These are phyloP conservation scores for Apophysomyces trapeziformis DNA, from an alignment of 371 early-diverging fungal species.

Conservation along the genomic window DNA sequence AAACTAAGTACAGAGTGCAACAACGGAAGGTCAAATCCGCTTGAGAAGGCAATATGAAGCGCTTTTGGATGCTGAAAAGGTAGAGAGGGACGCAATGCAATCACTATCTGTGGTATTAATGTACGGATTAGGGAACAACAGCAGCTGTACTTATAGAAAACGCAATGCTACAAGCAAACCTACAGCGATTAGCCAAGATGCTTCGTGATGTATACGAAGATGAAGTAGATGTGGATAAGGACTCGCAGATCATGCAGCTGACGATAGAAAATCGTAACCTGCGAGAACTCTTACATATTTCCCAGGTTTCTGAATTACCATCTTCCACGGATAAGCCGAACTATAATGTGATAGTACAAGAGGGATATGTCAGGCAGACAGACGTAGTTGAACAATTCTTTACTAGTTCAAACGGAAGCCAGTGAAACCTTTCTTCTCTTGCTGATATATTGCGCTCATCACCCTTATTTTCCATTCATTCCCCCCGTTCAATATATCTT, in stretches of 20 bases:
- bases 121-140: constrained; percentile 31
- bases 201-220: constrained; percentile 28
- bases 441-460: constrained; percentile 33
- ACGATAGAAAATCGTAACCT: constrained; percentile 37
- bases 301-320: constrained; percentile 14
- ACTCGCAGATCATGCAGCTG: constrained; percentile 31
- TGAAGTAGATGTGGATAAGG: constrained; percentile 21
- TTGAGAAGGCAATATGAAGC: constrained; percentile 48
- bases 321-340: not conserved
- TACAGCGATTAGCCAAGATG: constrained; percentile 29
- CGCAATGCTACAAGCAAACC: constrained; percentile 37
- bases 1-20: constrained; percentile 25
- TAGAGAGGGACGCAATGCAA: not conserved
- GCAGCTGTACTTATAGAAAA: constrained; percentile 48
- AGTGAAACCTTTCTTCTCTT: constrained; percentile 6
- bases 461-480: constrained; percentile 30
- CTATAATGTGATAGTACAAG: not conserved
- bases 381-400: constrained; percentile 13
- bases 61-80: constrained; percentile 50
- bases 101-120: not conserved
- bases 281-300: constrained; percentile 27
- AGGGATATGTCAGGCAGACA: not conserved
- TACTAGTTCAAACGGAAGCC: not conserved
- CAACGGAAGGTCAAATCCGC: constrained; percentile 38
- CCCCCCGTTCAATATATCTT: constrained; percentile 28